A percentile compares a stretch with the other conserved stretches of the same genome.
These are phyloP conservation scores for Nicotiana undulata DNA, from an alignment of 257 asterid genomes.

Conservation along the genomic window DNA sequence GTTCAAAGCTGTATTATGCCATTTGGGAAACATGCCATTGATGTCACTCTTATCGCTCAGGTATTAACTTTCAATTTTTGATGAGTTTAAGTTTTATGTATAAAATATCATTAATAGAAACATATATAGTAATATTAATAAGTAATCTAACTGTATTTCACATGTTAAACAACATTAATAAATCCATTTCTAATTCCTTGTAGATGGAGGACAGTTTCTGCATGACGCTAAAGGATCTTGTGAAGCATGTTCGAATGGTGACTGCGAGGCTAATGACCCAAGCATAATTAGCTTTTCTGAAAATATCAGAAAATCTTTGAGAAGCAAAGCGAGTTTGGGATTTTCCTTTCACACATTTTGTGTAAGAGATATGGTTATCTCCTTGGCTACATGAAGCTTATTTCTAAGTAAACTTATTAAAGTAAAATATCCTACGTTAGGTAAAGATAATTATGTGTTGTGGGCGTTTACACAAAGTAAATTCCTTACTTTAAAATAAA, in stretches of 20 bases:
- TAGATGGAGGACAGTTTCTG: conserved; percentile 10
- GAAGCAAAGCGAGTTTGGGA: background rate
- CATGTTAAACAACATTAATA: too few relatives aligned
- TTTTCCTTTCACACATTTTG: background rate
- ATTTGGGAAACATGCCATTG: conserved; percentile 16
- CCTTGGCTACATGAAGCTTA: background rate
- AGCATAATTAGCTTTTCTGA: background rate
- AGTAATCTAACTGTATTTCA: too few relatives aligned
- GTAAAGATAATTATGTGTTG: background rate
- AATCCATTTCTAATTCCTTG: background rate
- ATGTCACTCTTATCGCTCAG: conserved; percentile 21
- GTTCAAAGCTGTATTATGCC: conserved; percentile 11
- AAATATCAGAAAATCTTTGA: background rate
- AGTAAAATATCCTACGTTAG: background rate
- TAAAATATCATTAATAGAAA: too few relatives aligned
- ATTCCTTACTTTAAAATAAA: background rate
- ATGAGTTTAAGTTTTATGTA: background rate
- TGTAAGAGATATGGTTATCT: background rate
- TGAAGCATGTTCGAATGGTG: background rate
- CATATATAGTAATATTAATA: too few relatives aligned
- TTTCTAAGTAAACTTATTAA: background rate
- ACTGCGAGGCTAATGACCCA: conserved; percentile 4
- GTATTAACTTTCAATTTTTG: background rate
- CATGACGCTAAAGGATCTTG: conserved; percentile 3
- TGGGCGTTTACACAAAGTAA: background rate